Evolutionary conservation across 345 rosid genomes (phyloP).

Genomic region (Bruguiera sexangula): DNA sequence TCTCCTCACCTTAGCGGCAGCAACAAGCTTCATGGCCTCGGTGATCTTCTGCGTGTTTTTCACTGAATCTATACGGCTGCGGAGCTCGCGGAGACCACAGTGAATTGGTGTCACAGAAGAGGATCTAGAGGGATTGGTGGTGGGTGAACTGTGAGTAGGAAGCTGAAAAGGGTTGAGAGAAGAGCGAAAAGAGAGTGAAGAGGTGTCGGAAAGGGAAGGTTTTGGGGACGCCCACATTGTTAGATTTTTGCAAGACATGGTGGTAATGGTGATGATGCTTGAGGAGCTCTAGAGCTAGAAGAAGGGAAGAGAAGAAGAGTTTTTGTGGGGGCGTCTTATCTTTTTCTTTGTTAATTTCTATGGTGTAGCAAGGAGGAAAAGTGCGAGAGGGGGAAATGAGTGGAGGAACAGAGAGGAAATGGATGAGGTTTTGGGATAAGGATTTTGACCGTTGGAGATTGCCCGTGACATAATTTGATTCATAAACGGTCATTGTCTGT

Average conservation of each 20-base stretch:
- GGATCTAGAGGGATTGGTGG: constrained; percentile 41
- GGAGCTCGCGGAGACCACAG: constrained; percentile 75
- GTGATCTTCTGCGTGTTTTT: constrained; percentile 97
- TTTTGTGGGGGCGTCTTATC: constrained; percentile 9
- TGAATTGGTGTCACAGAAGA: constrained; percentile 55
- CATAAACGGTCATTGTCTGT: constrained; percentile 17
- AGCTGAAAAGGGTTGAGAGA: constrained; percentile 60
- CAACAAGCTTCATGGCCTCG: constrained; percentile 96
- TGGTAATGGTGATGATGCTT: not conserved
- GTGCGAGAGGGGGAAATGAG: constrained; percentile 36
- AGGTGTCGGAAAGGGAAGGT: constrained; percentile 69
- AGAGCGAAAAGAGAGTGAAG: constrained; percentile 64
- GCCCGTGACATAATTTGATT: constrained; percentile 18
- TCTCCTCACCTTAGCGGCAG: constrained; percentile 94
- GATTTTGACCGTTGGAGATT: constrained; percentile 48
- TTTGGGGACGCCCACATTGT: constrained; percentile 80
- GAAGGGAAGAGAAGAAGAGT: constrained; percentile 60
- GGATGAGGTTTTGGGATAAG: constrained; percentile 81
- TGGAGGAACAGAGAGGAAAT: constrained; percentile 43
- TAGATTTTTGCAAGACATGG: constrained; percentile 77
- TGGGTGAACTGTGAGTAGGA: constrained; percentile 39
- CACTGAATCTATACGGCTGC: constrained; percentile 72
- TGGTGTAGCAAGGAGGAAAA: constrained; percentile 22
- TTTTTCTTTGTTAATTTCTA: constrained; percentile 7
- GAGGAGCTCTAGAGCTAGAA: constrained; percentile 54